These are phyloP conservation scores for Calamus simplicifolius DNA, from an alignment of 176 grass and related monocot species.

Conservation along the genomic window DNA sequence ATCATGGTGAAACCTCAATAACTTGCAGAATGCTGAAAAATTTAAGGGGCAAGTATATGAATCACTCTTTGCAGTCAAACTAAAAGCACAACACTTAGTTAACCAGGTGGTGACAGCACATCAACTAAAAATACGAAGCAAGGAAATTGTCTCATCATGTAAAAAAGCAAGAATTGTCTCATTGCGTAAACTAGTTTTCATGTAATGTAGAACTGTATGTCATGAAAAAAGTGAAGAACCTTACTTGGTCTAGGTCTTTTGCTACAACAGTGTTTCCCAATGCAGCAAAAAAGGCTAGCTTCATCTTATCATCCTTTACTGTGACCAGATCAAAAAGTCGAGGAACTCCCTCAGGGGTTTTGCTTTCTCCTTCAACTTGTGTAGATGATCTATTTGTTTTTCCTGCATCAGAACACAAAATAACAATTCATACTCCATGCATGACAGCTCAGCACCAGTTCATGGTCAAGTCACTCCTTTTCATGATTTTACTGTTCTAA, in stretches of 20 bases:
- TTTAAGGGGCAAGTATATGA: neutral
- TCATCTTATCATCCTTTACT: conserved; percentile 83
- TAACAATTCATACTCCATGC: too few species aligned
- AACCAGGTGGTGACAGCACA: neutral
- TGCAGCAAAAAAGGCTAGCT: conserved; percentile 67
- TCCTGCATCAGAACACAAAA: too few species aligned
- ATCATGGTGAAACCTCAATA: neutral
- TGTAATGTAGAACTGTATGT: neutral
- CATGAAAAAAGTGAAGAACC: conserved; percentile 17
- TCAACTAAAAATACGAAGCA: neutral
- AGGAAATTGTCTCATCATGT: too few species aligned
- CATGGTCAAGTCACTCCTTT: too few species aligned
- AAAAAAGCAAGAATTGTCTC: too few species aligned
- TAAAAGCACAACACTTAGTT: neutral
- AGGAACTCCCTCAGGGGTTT: too few species aligned
- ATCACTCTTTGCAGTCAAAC: neutral
- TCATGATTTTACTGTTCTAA: too few species aligned
- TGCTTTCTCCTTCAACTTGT: too few species aligned
- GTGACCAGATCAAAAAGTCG: conserved; percentile 83
- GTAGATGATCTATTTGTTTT: too few species aligned
- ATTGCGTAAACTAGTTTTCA: too few species aligned
- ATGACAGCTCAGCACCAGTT: too few species aligned
- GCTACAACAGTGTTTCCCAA: conserved; percentile 87
- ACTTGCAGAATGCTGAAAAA: neutral
- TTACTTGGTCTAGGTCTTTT: conserved; percentile 81